Evolutionary conservation across 2,329 filamentous ascomycete genomes (phyloP), one percentile per base, ranked within the genome.

Genomic region (Lachnellula hyalina): DNA sequence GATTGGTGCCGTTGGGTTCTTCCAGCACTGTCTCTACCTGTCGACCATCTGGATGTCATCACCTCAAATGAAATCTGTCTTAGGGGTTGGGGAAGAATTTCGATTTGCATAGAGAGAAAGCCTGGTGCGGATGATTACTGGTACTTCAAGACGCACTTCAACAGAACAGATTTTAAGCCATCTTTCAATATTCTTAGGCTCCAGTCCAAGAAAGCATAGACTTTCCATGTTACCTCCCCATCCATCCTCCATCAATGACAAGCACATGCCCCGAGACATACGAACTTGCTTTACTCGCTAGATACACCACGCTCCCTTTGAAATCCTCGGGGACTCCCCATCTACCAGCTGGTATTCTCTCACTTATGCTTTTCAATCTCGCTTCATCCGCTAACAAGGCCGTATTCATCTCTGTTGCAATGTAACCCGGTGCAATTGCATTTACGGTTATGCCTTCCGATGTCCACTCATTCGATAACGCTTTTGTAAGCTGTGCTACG

Each of bases 391-490:
- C 81, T 44, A 96, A 82, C 66, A 96, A 72, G 2, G 90, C 91
- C 61, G 79, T 80, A 70, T 96, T 96, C 92, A 96, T 96, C 57
- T 96, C 91, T n/a, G 91, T 96, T 49, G 82, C 88, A 64, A 96
- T 89, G 71, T 96, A 96, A 0, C 91, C 91, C 0, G 91, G 91
- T 2, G 91, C 90, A 67, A 96, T 89, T 7, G 87, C 89, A 70
- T 96, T 96, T 41, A 96, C 90, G 1, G 81, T 89, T 58, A 96
- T 80, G 2, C 90, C 90, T 66, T 84, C 80, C n/a, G 76, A 71
- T 0, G 85, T 83, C 91, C 91, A 96, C 74, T 95, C 89, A 68
- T 96, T 96, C 47, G 85, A 84, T 55, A 96, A 77, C 25, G 86
- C 86, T 74, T 75, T 73, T 28, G 66, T 75, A 9, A 71, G 72